Evolutionary conservation across 2,329 filamentous ascomycete species (phyloP).

Genomic region (Domatiomyces catenatus): DNA sequence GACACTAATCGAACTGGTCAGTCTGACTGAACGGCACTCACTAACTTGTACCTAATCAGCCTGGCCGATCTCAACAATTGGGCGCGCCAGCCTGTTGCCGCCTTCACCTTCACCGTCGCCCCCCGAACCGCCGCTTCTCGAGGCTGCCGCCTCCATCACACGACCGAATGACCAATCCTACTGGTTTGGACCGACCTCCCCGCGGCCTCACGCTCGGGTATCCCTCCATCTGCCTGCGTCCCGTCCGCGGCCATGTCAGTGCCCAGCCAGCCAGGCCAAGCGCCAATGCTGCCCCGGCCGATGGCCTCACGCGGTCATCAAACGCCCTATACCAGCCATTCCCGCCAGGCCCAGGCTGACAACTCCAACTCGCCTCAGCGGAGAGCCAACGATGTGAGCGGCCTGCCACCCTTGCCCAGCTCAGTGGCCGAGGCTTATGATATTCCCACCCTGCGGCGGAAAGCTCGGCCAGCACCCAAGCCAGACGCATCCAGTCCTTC

Average conservation of each 20-base stretch:
- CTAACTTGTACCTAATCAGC: not conserved
- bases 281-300: constrained; percentile 9
- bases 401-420: constrained; percentile 11
- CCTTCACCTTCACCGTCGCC: not conserved
- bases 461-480: constrained; percentile 6
- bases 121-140: not conserved
- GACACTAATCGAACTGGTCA: not conserved
- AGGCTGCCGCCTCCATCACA: not conserved
- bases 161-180: not conserved
- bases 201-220: not conserved
- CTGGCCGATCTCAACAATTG: not conserved
- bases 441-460: constrained; percentile 16
- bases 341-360: not conserved
- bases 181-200: not conserved
- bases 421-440: constrained; percentile 16
- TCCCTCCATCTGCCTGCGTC: not conserved
- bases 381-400: constrained; percentile 10
- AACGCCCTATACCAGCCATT: not conserved
- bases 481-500: constrained; percentile 7
- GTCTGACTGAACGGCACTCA: not conserved
- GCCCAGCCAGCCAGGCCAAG: not conserved
- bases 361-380: not conserved
- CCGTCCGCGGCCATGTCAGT: not conserved
- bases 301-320: constrained; percentile 3
- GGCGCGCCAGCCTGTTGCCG: not conserved